A percentile compares a stretch with the other conserved stretches of the same genome.
Evolutionary conservation across 164 flowering plant genomes (phyloP).

Genomic region (Magnolia changhungtana): DNA sequence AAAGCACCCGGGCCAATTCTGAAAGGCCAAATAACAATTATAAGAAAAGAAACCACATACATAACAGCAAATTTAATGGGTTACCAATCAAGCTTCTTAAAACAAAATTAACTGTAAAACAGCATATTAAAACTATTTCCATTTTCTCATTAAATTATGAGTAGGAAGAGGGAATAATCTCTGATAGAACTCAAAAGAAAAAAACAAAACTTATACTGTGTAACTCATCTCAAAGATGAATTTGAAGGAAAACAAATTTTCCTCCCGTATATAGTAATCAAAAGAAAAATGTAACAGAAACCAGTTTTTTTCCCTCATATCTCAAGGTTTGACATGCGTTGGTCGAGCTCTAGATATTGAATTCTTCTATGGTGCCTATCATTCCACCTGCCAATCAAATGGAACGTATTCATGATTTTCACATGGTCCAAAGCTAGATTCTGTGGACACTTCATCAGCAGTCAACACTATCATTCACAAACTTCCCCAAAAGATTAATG

Average conservation of each 20-base stretch:
- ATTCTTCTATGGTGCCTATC: not conserved
- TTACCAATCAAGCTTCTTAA: not conserved
- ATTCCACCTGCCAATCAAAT: not conserved
- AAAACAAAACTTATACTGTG: not conserved
- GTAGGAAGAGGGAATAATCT: not conserved
- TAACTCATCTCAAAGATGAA: not conserved
- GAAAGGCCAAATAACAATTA: not conserved
- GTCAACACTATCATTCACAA: not conserved
- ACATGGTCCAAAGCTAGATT: not conserved
- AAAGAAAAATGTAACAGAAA: not conserved
- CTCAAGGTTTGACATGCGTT: not conserved
- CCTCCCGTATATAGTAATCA: not conserved
- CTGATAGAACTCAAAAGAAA: not conserved
- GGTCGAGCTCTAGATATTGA: not conserved
- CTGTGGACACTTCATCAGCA: not conserved
- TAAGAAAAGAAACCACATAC: not conserved
- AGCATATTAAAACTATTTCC: not conserved
- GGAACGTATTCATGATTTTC: not conserved
- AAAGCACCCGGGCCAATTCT: slow-evolving; percentile 58
- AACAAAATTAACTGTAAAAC: not conserved
- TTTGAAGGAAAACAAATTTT: not conserved
- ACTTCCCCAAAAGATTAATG: not conserved
- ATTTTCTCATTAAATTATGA: not conserved
- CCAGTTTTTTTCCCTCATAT: not conserved
- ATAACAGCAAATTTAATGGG: not conserved